Evolutionary conservation across 2,329 filamentous ascomycete genomes (phyloP).

Genomic region (Coniella lustricola): DNA sequence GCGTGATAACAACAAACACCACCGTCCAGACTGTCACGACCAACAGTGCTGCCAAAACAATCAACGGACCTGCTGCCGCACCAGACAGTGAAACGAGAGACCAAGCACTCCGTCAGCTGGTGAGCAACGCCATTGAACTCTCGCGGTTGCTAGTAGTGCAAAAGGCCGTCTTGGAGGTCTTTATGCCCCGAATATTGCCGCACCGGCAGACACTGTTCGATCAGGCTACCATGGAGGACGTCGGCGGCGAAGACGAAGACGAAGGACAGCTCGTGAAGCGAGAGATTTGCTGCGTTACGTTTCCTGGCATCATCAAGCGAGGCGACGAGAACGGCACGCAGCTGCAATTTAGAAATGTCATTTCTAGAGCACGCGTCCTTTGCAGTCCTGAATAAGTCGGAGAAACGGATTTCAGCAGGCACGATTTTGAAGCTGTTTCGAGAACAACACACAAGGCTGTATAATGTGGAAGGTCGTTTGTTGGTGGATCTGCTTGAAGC

Average conservation of each 20-base stretch:
- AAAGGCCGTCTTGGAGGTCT: conserved; percentile 49
- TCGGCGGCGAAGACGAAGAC: conserved; percentile 56
- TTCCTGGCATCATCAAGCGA: conserved; percentile 56
- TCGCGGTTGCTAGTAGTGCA: conserved; percentile 50
- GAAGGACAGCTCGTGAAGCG: conserved; percentile 46
- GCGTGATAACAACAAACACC: conserved; percentile 37
- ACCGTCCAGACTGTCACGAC: too few species aligned
- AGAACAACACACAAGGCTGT: too few species aligned
- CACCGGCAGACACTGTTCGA: conserved; percentile 53
- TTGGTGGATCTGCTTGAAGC: too few species aligned
- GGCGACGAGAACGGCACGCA: conserved; percentile 59
- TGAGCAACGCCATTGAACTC: conserved; percentile 48
- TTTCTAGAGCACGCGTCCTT: conserved; percentile 59
- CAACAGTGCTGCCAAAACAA: too few species aligned
- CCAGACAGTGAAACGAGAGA: conserved; percentile 38
- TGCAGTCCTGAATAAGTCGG: conserved; percentile 41
- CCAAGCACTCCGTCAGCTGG: conserved; percentile 44
- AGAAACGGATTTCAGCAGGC: conserved; percentile 18
- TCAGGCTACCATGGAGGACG: conserved; percentile 55
- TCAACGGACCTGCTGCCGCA: conserved; percentile 16
- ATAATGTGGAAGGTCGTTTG: too few species aligned
- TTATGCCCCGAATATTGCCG: conserved; percentile 46
- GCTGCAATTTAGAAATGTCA: conserved; percentile 54
- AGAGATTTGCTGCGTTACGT: conserved; percentile 55
- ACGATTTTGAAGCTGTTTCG: too few species aligned